These are phyloP conservation scores for Trifolium pratense DNA, from an alignment of 306 rosid genomes.

Conservation along the genomic window DNA sequence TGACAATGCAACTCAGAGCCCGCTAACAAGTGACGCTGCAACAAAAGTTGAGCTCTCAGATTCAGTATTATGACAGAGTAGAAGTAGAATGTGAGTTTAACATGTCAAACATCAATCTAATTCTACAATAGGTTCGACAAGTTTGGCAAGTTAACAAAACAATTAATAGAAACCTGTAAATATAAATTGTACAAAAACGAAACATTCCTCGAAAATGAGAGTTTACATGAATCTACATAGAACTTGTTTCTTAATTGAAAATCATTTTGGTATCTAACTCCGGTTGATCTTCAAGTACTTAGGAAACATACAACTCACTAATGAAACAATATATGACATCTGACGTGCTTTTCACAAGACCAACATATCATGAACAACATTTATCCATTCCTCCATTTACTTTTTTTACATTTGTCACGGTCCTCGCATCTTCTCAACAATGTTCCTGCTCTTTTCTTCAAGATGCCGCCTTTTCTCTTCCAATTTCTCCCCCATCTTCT, in stretches of 20 bases:
- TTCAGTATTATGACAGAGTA: background rate
- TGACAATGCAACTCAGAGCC: background rate
- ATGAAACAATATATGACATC: too few species aligned
- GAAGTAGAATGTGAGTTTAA: background rate
- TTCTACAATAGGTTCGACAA: background rate
- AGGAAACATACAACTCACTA: constrained; percentile 14
- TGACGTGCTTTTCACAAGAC: background rate
- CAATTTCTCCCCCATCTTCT: constrained; percentile 86
- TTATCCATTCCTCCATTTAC: constrained; percentile 30
- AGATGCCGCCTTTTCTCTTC: constrained; percentile 86
- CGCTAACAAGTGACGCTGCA: background rate
- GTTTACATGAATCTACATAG: constrained; percentile 6
- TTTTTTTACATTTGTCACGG: constrained; percentile 48
- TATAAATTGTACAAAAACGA: background rate
- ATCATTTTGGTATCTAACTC: constrained; percentile 6
- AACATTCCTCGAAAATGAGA: constrained; percentile 22
- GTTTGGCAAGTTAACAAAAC: constrained; percentile 13
- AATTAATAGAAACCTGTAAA: background rate
- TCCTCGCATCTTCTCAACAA: constrained; percentile 93
- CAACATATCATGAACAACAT: constrained; percentile 24
- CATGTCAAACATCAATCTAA: background rate
- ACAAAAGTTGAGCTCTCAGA: background rate
- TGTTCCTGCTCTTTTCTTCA: constrained; percentile 82
- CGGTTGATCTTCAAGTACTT: constrained; percentile 20
- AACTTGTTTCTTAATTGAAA: background rate